Conservation (phyloP, 371 early-diverging fungal species). For the Rhizopus stolonifer region DNA sequence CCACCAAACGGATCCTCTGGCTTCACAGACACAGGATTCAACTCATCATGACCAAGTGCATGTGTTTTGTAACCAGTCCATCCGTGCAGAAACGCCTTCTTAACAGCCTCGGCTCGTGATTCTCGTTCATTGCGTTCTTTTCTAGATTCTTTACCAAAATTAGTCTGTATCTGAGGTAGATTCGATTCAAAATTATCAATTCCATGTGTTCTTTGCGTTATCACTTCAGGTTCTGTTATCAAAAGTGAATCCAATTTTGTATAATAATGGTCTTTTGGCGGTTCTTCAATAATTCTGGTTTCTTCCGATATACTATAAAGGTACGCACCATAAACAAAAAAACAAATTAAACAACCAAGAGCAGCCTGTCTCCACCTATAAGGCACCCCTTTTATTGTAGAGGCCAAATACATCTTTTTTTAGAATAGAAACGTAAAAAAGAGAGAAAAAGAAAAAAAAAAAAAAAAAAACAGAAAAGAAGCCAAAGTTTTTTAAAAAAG, state of each 20-base stretch:
- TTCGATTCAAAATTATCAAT: conserved; percentile 6
- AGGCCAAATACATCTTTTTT: neutral
- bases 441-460: neutral
- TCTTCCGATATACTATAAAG: neutral
- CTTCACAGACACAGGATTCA: conserved; percentile 41
- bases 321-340: neutral
- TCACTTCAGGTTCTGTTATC: neutral
- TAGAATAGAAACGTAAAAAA: neutral
- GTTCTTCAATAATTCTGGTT: neutral
- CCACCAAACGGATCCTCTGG: conserved; percentile 69
- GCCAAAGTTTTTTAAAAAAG: neutral
- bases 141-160: conserved; percentile 18
- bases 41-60: conserved; percentile 51
- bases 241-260: neutral
- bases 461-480: neutral
- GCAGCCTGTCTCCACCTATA: conserved; percentile 5
- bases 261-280: neutral
- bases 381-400: neutral
- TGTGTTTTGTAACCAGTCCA: conserved; percentile 70
- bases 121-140: conserved; percentile 20
- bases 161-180: conserved; percentile 21
- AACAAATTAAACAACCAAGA: neutral
- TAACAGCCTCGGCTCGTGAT: conserved; percentile 29
- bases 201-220: conserved; percentile 5
- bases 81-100: conserved; percentile 51